Conservation (phyloP, 139 green algal species). For the Chlorella ohadii region DNA sequence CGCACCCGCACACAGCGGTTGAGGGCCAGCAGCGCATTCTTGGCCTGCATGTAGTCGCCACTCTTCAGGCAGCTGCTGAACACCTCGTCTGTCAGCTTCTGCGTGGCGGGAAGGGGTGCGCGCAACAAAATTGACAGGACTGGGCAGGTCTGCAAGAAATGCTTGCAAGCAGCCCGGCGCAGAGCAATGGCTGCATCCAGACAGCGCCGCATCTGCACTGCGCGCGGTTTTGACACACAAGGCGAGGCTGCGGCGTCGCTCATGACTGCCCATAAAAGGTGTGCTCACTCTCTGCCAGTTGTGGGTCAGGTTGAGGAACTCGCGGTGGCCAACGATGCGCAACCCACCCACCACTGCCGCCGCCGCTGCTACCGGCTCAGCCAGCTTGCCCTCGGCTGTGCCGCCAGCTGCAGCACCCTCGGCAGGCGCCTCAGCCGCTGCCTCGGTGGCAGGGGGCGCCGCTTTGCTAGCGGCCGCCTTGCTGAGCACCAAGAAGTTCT, state of each 20-base stretch:
- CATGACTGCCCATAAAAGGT: not conserved
- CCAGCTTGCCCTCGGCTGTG: not conserved
- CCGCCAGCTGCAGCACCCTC: not conserved
- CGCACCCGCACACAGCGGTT: conserved; percentile 44
- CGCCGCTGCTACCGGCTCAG: not conserved
- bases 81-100: conserved; percentile 38
- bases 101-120: not conserved
- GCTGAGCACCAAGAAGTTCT: conserved; percentile 16
- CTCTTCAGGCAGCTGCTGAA: conserved; percentile 50
- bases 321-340: conserved; percentile 20
- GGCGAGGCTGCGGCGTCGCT: not conserved
- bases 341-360: too few species aligned
- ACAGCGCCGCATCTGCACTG: too few species aligned
- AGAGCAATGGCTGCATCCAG: not conserved
- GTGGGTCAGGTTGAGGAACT: conserved; percentile 33
- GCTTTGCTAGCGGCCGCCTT: not conserved
- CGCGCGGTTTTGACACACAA: too few species aligned
- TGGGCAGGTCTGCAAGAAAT: too few species aligned
- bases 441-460: too few species aligned
- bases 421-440: not conserved
- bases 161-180: too few species aligned
- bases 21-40: conserved; percentile 66
- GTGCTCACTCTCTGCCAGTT: conserved; percentile 34
- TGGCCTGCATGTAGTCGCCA: conserved; percentile 63
- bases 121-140: too few species aligned